phyloP scores from a whole-genome alignment of 2,329 filamentous ascomycete species.

The Coleophoma crateriformis region DNA sequence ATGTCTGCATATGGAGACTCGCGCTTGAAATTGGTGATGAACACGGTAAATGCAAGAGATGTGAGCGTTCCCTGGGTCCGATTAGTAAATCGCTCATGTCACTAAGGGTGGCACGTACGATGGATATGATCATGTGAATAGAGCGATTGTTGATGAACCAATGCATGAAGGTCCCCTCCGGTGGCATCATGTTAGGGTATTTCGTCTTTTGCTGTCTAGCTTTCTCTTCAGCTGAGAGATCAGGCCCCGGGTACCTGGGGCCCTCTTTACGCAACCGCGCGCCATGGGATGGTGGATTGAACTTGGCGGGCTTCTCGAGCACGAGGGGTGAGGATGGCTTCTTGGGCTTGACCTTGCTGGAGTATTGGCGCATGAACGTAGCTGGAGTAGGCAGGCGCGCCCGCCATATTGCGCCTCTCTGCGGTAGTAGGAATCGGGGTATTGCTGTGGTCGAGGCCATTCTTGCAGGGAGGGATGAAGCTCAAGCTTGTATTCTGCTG shows the following conservation, averaged over 20 bases:
- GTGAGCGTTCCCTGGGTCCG: constrained; percentile 16
- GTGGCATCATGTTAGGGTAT: constrained; percentile 88
- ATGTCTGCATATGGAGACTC: constrained; percentile 77
- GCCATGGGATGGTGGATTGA: constrained; percentile 88
- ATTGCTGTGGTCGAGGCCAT: constrained; percentile 43
- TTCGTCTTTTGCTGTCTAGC: constrained; percentile 61
- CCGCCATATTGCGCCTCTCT: constrained; percentile 52
- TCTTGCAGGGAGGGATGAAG: neutral
- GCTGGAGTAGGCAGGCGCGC: constrained; percentile 16
- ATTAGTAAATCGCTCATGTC: neutral
- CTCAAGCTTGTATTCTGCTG: too few species aligned
- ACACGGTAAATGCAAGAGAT: constrained; percentile 65
- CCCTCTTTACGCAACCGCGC: constrained; percentile 53
- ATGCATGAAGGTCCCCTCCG: constrained; percentile 73
- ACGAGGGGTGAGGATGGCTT: constrained; percentile 50
- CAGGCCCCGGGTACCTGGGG: constrained; percentile 66
- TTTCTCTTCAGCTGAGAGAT: constrained; percentile 59
- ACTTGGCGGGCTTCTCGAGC: constrained; percentile 82
- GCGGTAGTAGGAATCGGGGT: constrained; percentile 63
- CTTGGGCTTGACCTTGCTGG: constrained; percentile 18
- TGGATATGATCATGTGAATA: constrained; percentile 77
- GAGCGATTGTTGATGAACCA: constrained; percentile 75
- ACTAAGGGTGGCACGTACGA: constrained; percentile 51
- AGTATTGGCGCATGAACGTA: constrained; percentile 24
- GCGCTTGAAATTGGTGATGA: constrained; percentile 71